phyloP scores from a whole-genome alignment of 2,329 filamentous ascomycete species.

The Monilinia fructigena region DNA sequence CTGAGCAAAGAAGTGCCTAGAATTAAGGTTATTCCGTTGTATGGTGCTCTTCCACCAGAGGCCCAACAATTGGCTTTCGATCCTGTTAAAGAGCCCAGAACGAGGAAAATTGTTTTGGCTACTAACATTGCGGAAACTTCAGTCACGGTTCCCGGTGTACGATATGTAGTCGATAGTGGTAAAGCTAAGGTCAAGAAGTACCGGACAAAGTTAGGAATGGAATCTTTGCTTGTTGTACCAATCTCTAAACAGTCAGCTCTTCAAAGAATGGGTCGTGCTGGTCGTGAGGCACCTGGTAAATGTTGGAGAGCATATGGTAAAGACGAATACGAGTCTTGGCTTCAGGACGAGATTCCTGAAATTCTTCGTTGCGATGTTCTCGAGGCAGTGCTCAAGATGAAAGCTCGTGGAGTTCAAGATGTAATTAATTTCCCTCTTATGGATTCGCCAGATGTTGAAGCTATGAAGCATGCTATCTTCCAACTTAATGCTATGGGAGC shows the following conservation, averaged over 20 bases:
- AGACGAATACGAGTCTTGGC: conserved; percentile 65
- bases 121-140: conserved; percentile 99
- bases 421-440: conserved; percentile 81
- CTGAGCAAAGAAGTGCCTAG: conserved; percentile 75
- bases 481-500: conserved; percentile 79
- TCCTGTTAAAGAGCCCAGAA: conserved; percentile 66
- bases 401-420: conserved; percentile 82
- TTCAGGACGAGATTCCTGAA: conserved; percentile 77
- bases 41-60: conserved; percentile 83
- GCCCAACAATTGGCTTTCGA: conserved; percentile 85
- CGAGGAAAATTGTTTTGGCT: conserved; percentile 84
- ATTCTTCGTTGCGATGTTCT: conserved; percentile 88
- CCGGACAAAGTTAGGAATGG: conserved; percentile 77
- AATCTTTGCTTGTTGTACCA: conserved; percentile 84
- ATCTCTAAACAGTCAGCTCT: conserved; percentile 93
- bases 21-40: conserved; percentile 73
- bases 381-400: conserved; percentile 87
- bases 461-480: conserved; percentile 77
- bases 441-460: conserved; percentile 73
- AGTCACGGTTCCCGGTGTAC: conserved; percentile 89
- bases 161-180: conserved; percentile 87
- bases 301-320: conserved; percentile 90
- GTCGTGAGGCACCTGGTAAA: conserved; percentile 85
- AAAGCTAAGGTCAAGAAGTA: conserved; percentile 96
- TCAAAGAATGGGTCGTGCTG: conserved; percentile 86